A percentile compares a stretch with the other conserved stretches of the same genome.
These are phyloP conservation scores for Xylariomycetidae sp. DNA, from an alignment of 2,329 filamentous ascomycete species.

Conservation along the genomic window DNA sequence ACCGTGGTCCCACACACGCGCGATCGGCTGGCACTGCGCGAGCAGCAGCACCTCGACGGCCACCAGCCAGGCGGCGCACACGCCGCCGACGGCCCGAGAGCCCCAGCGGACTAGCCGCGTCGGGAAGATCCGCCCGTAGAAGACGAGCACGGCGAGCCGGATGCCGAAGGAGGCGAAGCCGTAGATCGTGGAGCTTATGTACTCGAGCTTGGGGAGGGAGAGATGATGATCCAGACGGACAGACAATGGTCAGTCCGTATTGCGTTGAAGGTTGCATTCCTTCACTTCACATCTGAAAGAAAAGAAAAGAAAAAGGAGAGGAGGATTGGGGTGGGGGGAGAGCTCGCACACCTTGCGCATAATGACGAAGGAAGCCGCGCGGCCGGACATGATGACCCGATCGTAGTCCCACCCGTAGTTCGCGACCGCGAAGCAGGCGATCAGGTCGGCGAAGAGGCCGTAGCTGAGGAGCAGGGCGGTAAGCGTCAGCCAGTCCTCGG, in stretches of 20 bases:
- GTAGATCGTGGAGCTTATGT: conserved; percentile 10
- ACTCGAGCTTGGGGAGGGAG: too few relatives aligned
- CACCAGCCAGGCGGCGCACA: conserved; percentile 19
- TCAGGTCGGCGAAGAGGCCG: conserved; percentile 7
- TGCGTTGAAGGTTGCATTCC: too few relatives aligned
- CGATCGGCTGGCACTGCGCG: conserved; percentile 15
- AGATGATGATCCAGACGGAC: too few relatives aligned
- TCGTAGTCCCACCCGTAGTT: too few relatives aligned
- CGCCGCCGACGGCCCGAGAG: conserved; percentile 4
- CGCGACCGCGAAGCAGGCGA: conserved; percentile 8
- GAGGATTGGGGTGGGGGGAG: too few relatives aligned
- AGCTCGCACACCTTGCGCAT: too few relatives aligned
- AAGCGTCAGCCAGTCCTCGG: conserved; percentile 13
- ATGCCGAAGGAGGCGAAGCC: conserved; percentile 8
- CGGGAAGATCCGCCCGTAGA: conserved; percentile 12
- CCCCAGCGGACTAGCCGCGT: conserved; percentile 6
- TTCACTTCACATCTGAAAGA: too few relatives aligned
- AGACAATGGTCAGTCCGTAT: too few relatives aligned
- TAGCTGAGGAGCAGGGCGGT: conserved; percentile 9
- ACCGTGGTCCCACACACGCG: conserved; percentile 7
- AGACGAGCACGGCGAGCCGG: conserved; percentile 12
- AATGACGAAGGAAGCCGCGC: too few relatives aligned
- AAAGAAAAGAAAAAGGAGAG: too few relatives aligned
- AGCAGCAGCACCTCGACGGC: conserved; percentile 32
- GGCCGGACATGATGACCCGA: too few relatives aligned